These are phyloP conservation scores for Lachnum nothofagi DNA, from an alignment of 2,329 filamentous ascomycete genomes.

Conservation along the genomic window DNA sequence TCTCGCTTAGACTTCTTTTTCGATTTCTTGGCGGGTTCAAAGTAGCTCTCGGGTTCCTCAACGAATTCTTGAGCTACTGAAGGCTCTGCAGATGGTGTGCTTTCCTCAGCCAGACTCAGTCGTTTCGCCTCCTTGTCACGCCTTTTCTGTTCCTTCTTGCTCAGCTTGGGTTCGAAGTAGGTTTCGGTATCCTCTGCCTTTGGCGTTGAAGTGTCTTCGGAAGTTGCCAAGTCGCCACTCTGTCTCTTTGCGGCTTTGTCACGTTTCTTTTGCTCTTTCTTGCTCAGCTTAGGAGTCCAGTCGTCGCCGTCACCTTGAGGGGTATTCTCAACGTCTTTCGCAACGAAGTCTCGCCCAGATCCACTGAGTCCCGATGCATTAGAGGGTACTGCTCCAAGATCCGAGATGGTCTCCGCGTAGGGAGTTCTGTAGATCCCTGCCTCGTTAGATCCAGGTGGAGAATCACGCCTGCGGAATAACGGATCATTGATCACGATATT, in stretches of 20 bases:
- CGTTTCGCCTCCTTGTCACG: constrained; percentile 39
- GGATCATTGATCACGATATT: constrained; percentile 65
- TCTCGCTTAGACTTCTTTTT: constrained; percentile 33
- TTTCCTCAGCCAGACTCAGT: constrained; percentile 28
- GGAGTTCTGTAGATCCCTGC: constrained; percentile 44
- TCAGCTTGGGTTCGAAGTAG: constrained; percentile 35
- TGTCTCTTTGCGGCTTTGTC: constrained; percentile 38
- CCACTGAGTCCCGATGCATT: constrained; percentile 15
- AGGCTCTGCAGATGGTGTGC: constrained; percentile 18
- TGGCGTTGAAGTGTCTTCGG: constrained; percentile 14
- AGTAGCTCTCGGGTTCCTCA: constrained; percentile 30
- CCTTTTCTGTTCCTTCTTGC: constrained; percentile 48
- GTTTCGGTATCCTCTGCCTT: constrained; percentile 25
- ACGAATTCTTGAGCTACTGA: constrained; percentile 19
- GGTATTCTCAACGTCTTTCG: constrained; percentile 43
- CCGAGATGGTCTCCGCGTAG: constrained; percentile 44
- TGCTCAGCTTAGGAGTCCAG: constrained; percentile 30
- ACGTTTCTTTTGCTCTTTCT: constrained; percentile 40
- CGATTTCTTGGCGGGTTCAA: constrained; percentile 29
- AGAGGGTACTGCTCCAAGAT: constrained; percentile 32
- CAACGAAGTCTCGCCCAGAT: constrained; percentile 39
- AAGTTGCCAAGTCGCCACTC: constrained; percentile 17
- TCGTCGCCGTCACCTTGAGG: constrained; percentile 35
- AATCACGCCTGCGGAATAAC: constrained; percentile 57
- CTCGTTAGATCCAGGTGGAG: constrained; percentile 56